Percentiles rank a stretch among this genome's conserved stretches.
Evolutionary conservation across 345 rosid species (phyloP).

Genomic region (Boechera stricta): DNA sequence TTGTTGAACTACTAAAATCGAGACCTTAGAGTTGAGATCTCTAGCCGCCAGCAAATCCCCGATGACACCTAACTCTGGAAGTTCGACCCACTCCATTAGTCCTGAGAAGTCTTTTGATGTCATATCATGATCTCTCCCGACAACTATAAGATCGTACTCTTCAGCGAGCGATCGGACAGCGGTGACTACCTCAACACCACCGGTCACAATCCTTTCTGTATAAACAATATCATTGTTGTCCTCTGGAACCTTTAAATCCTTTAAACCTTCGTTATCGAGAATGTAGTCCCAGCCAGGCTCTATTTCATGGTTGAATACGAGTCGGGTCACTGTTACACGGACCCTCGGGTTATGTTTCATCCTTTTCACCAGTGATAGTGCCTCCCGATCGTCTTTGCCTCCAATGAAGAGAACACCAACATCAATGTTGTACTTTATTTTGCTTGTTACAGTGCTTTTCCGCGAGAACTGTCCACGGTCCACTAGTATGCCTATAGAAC

Average conservation of each 20-base stretch:
- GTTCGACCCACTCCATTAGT: constrained; percentile 34
- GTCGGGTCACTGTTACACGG: constrained; percentile 13
- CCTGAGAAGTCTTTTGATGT: constrained; percentile 9
- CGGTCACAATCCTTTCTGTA: constrained; percentile 14
- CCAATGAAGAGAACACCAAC: constrained; percentile 35
- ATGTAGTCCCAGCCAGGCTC: constrained; percentile 23
- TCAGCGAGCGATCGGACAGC: background rate
- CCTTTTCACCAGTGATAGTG: constrained; percentile 26
- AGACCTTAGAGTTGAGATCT: constrained; percentile 27
- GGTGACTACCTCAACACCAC: constrained; percentile 24
- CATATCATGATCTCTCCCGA: constrained; percentile 34
- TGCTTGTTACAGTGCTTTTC: background rate
- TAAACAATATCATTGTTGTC: background rate
- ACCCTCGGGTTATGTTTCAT: background rate
- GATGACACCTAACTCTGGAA: constrained; percentile 39
- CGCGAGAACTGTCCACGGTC: constrained; percentile 39
- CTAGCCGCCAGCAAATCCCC: constrained; percentile 38
- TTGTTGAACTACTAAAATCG: constrained; percentile 43
- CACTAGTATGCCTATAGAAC: constrained; percentile 39
- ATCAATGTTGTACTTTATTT: constrained; percentile 3
- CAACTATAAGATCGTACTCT: constrained; percentile 30
- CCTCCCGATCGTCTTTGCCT: constrained; percentile 39
- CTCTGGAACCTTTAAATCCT: background rate
- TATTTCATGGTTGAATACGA: background rate
- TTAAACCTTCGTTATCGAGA: constrained; percentile 25